Base-by-base conservation (phyloP, 345 rosid genomes). In the Gossypium australe region DNA sequence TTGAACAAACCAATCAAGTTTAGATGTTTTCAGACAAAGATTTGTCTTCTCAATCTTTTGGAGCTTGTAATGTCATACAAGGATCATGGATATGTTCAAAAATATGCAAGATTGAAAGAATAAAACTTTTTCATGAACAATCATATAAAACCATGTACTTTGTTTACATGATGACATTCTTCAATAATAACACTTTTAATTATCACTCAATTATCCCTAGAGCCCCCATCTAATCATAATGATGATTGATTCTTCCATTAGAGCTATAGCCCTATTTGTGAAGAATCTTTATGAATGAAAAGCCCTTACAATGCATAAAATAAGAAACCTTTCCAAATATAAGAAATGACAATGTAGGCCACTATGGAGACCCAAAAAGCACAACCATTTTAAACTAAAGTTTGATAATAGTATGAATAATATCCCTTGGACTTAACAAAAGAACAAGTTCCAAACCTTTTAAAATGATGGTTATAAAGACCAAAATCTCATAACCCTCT, bases 331-430 rank as follows among this genome's bases (percentile, higher is more conserved):
- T 83, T 74, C 87, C 85, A 85, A 77, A 83, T 73, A 59, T 80
- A 86, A 82, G 73, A 86, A 67, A 80, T 78, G 84, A 83, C 77
- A 80, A 63, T 86, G 90, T 80, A 85, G 87, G 86, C 93, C 90
- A 89, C 43, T 81, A 81, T 29, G 89, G 82, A 83, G 88, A 90
- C 93, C 88, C 74, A 73, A 85, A 60, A 82, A 79, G 87, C 70
- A 71, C 79, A 58, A 60, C 51, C 78, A 76, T 79, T 85, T 84
- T 85, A 41, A 64, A 49, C 72, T 75, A 80, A 86, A 80, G 80
- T 56, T 34, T 34, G 41, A 5, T 73, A 11, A 59, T 59, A 25
- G 80, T 34, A 34, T 34, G 41, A 5, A 34, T 78, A 78, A 68
- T 80, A 85, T 83, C 79, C 79, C 70, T 80, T 18, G 61, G 78